Percentiles rank a stretch among this genome's conserved stretches.
Evolutionary conservation across 2,329 filamentous ascomycete genomes (phyloP).

Genomic region (Hymenoscyphus scutula): DNA sequence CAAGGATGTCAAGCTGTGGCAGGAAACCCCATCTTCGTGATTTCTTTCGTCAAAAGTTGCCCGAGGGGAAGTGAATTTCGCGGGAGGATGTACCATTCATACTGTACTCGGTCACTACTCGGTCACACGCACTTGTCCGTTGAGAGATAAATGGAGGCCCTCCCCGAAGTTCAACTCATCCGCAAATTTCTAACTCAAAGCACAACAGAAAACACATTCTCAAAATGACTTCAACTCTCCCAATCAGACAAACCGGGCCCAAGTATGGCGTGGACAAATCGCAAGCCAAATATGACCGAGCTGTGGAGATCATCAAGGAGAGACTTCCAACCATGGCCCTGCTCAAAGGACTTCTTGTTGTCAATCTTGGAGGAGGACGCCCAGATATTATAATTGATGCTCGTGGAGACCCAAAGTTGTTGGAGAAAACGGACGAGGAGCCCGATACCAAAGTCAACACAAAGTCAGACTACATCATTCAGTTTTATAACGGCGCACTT

Average conservation of each 20-base stretch:
- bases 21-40: neutral
- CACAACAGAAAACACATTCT: neutral
- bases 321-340: neutral
- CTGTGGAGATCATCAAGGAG: constrained; percentile 4
- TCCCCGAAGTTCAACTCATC: neutral
- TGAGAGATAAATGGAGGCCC: neutral
- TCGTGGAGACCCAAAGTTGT: neutral
- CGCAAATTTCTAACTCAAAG: neutral
- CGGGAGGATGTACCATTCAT: neutral
- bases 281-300: constrained; percentile 5
- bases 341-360: neutral
- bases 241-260: neutral
- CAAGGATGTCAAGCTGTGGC: no score
- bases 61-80: neutral
- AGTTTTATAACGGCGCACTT: constrained; percentile 2
- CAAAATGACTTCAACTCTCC: constrained; percentile 1
- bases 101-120: neutral
- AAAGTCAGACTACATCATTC: constrained; percentile 6
- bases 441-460: constrained; percentile 2
- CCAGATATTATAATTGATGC: constrained; percentile 3
- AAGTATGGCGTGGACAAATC: constrained; percentile 1
- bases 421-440: neutral
- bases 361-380: neutral
- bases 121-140: no score
- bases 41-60: neutral